A percentile compares a stretch with the other conserved stretches of the same genome.
phyloP scores from a whole-genome alignment of 371 early-diverging fungal genomes.

The Fennellomyces sp. region DNA sequence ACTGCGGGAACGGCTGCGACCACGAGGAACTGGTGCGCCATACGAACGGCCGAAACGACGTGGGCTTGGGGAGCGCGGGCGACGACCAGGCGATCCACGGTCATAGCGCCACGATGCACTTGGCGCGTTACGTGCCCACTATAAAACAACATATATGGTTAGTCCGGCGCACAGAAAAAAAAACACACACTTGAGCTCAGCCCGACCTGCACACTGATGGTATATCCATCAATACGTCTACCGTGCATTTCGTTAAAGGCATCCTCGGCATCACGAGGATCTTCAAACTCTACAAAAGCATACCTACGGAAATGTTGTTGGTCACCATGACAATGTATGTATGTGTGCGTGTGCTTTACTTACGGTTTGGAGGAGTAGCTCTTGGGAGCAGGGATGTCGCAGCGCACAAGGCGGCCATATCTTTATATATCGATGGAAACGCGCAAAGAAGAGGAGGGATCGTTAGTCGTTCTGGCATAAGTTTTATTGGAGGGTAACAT shows the following conservation, averaged over 20 bases:
- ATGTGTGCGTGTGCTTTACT: too few species aligned
- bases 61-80: slow-evolving; percentile 54
- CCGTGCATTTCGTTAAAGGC: slow-evolving; percentile 92
- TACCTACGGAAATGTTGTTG: too few species aligned
- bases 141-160: not conserved
- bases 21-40: slow-evolving; percentile 11
- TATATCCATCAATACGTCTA: slow-evolving; percentile 76
- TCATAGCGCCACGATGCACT: slow-evolving; percentile 67
- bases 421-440: slow-evolving; percentile 33
- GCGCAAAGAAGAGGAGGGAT: not conserved
- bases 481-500: not conserved
- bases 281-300: slow-evolving; percentile 94
- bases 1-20: slow-evolving; percentile 19
- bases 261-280: slow-evolving; percentile 85
- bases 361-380: slow-evolving; percentile 67
- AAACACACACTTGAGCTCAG: not conserved
- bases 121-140: slow-evolving; percentile 31
- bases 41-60: slow-evolving; percentile 19
- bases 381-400: slow-evolving; percentile 85
- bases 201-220: slow-evolving; percentile 78
- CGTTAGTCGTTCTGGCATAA: not conserved
- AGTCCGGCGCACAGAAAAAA: not conserved
- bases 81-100: slow-evolving; percentile 71
- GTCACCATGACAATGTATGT: too few species aligned
- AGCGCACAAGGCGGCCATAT: slow-evolving; percentile 81